Evolutionary conservation across 768 basidiomycete genomes (phyloP).

Genomic region (Kockovaella imperatae): DNA sequence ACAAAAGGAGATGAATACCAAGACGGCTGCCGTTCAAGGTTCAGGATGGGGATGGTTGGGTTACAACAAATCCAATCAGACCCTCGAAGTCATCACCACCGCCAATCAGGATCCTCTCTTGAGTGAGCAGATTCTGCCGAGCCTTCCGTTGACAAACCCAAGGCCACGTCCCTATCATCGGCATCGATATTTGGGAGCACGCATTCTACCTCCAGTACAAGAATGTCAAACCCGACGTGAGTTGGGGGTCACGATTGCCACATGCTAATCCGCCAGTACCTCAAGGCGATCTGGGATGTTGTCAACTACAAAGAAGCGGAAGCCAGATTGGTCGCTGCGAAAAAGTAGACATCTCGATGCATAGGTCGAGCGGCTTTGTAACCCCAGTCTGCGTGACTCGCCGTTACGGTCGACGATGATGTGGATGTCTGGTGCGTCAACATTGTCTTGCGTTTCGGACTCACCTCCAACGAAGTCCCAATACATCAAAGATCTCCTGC

Average conservation of each 20-base stretch:
- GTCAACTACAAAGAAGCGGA: slow-evolving; percentile 94
- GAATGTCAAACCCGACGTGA: slow-evolving; percentile 85
- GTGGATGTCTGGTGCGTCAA: slow-evolving; percentile 21
- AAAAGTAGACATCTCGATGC: slow-evolving; percentile 15
- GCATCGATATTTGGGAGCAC: slow-evolving; percentile 93
- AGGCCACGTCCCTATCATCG: slow-evolving; percentile 67
- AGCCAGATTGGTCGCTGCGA: slow-evolving; percentile 51
- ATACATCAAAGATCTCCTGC: slow-evolving; percentile 70
- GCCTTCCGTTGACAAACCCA: slow-evolving; percentile 1
- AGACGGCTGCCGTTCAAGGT: slow-evolving; percentile 80
- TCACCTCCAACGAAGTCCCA: slow-evolving; percentile 48
- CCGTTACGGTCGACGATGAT: slow-evolving; percentile 34
- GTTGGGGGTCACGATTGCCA: slow-evolving; percentile 46
- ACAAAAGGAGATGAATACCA: slow-evolving; percentile 73
- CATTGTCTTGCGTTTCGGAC: not conserved
- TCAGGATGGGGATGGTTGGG: slow-evolving; percentile 97
- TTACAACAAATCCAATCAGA: slow-evolving; percentile 58
- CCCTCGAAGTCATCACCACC: slow-evolving; percentile 84
- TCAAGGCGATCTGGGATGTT: slow-evolving; percentile 90
- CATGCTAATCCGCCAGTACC: slow-evolving; percentile 72
- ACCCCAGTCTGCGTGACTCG: no score
- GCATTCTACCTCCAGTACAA: slow-evolving; percentile 91
- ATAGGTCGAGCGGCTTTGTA: no score
- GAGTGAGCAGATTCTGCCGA: slow-evolving; percentile 29
- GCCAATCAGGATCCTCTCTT: slow-evolving; percentile 93